These are phyloP conservation scores for Pichia terricola DNA, from an alignment of 1,139 yeast genomes.

Conservation along the genomic window DNA sequence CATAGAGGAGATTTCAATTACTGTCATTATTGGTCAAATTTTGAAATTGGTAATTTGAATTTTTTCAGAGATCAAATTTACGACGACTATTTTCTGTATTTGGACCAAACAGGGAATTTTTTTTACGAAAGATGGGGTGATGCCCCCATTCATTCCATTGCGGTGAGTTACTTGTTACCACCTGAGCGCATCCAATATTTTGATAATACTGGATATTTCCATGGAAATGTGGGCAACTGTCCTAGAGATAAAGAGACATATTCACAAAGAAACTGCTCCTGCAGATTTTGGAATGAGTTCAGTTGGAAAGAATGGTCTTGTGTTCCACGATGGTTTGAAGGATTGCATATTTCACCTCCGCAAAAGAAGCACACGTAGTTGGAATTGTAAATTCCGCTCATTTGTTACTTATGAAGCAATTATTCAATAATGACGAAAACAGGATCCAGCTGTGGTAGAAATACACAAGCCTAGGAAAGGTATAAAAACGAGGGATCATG, in stretches of 20 bases:
- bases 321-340: conserved; percentile 21
- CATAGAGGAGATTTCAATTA: conserved; percentile 56
- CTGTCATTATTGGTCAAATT: conserved; percentile 93
- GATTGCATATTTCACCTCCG: conserved; percentile 1
- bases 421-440: no score
- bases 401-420: no score
- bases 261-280: conserved; percentile 17
- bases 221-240: conserved; percentile 74
- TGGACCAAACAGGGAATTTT: conserved; percentile 78
- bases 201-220: conserved; percentile 75
- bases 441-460: no score
- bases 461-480: no score
- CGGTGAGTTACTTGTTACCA: conserved; percentile 57
- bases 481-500: no score
- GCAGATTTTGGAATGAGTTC: conserved; percentile 17
- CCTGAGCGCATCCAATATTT: conserved; percentile 65
- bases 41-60: conserved; percentile 72
- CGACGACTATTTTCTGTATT: conserved; percentile 53
- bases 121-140: conserved; percentile 97
- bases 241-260: conserved; percentile 32
- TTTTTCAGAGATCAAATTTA: conserved; percentile 69
- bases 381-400: no score
- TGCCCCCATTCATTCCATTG: conserved; percentile 85
- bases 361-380: background rate
- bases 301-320: conserved; percentile 22